These are phyloP conservation scores for Paulownia fortunei DNA, from an alignment of 257 asterid species.

Conservation along the genomic window DNA sequence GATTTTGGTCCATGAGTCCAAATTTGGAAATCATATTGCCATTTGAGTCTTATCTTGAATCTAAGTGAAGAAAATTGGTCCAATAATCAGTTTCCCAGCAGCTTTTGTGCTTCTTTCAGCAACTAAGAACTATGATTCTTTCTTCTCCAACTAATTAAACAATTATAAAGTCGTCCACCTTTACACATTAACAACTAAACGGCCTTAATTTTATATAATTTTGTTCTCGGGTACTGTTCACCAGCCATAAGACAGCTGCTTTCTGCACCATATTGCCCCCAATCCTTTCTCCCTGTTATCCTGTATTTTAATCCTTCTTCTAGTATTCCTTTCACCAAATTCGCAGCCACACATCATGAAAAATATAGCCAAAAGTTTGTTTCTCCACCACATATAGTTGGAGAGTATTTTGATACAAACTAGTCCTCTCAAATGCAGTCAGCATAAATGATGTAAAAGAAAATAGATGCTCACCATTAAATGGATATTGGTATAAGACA, in stretches of 20 bases:
- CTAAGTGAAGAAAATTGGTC: background rate
- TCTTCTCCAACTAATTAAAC: slow-evolving; percentile 7
- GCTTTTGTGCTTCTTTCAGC: slow-evolving; percentile 7
- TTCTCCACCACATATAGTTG: background rate
- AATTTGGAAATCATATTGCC: background rate
- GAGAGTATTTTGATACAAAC: slow-evolving; percentile 16
- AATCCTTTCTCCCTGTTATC: slow-evolving; percentile 12
- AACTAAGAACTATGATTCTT: background rate
- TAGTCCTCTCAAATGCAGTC: slow-evolving; percentile 18
- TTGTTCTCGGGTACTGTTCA: background rate
- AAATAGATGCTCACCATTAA: slow-evolving; percentile 70
- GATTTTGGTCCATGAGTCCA: background rate
- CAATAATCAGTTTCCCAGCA: slow-evolving; percentile 7
- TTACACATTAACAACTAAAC: slow-evolving; percentile 10
- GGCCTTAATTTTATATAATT: background rate
- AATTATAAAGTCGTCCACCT: background rate
- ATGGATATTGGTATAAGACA: slow-evolving; percentile 88
- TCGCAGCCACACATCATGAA: slow-evolving; percentile 21
- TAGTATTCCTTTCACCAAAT: background rate
- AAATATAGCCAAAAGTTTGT: slow-evolving; percentile 9
- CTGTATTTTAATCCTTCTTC: background rate
- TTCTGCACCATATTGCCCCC: slow-evolving; percentile 17
- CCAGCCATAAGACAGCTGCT: background rate
- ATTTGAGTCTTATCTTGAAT: slow-evolving; percentile 16
- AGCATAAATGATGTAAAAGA: slow-evolving; percentile 24